A percentile compares a stretch with the other conserved stretches of the same genome.
These are phyloP conservation scores for Colletotrichum filicis DNA, from an alignment of 2,329 filamentous ascomycete genomes.

Conservation along the genomic window DNA sequence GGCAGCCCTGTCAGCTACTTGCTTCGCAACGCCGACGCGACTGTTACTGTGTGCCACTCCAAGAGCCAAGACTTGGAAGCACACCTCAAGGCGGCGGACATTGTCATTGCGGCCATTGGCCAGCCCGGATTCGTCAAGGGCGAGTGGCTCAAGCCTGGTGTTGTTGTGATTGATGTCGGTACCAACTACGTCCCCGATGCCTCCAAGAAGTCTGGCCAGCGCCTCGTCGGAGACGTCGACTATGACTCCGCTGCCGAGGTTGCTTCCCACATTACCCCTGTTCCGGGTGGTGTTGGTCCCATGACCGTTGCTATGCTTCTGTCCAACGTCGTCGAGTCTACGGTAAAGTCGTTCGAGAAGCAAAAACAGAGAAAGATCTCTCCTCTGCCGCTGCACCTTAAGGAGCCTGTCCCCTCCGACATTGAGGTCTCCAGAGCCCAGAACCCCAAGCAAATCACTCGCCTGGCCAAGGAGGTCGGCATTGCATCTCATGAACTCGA, in stretches of 20 bases:
- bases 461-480: slow-evolving; percentile 86
- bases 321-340: slow-evolving; percentile 92
- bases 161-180: slow-evolving; percentile 96
- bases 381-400: slow-evolving; percentile 84
- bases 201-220: slow-evolving; percentile 90
- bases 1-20: slow-evolving; percentile 97
- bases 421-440: slow-evolving; percentile 92
- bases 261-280: slow-evolving; percentile 93
- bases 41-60: slow-evolving; percentile 96
- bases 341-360: slow-evolving; percentile 82
- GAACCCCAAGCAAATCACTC: slow-evolving; percentile 89
- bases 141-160: slow-evolving; percentile 93
- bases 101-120: slow-evolving; percentile 93
- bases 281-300: slow-evolving; percentile 94
- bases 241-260: slow-evolving; percentile 86
- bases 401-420: slow-evolving; percentile 90
- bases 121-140: slow-evolving; percentile 89
- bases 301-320: slow-evolving; percentile 99
- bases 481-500: slow-evolving; percentile 91
- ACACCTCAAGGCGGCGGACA: slow-evolving; percentile 85
- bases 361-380: slow-evolving; percentile 84
- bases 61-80: slow-evolving; percentile 79
- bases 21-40: slow-evolving; percentile 94
- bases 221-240: slow-evolving; percentile 95
- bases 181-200: slow-evolving; percentile 94